Evolutionary conservation across 345 rosid genomes (phyloP).

Genomic region (Rhodomyrtus tomentosa): DNA sequence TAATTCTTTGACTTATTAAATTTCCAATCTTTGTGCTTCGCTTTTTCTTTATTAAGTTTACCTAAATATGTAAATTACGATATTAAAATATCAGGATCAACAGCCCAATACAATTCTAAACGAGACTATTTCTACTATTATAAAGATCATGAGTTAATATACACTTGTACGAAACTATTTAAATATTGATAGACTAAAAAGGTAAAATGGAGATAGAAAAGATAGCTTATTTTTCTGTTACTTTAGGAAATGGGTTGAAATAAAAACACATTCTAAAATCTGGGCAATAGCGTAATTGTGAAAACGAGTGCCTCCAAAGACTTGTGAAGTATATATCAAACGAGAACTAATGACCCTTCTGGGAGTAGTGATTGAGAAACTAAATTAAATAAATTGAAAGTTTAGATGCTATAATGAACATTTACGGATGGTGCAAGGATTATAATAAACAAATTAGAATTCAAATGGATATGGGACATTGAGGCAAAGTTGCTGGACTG

Average conservation of each 20-base stretch:
- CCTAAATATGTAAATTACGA: neutral
- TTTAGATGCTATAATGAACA: neutral
- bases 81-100: neutral
- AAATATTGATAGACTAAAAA: neutral
- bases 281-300: neutral
- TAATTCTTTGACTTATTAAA: neutral
- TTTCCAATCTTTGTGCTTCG: neutral
- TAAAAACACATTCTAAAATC: neutral
- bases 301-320: neutral
- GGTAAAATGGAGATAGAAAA: neutral
- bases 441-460: neutral
- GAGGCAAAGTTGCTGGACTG: conserved; percentile 1
- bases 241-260: neutral
- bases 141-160: neutral
- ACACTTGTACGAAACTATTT: neutral
- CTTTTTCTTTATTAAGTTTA: neutral
- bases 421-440: neutral
- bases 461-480: neutral
- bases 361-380: neutral
- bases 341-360: no score
- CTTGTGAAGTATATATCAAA: no score
- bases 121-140: neutral
- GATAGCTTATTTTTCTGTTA: neutral
- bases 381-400: neutral
- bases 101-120: neutral